Evolutionary conservation across 2,329 filamentous ascomycete genomes (phyloP).

Genomic region (Pleurostoma richardsiae): DNA sequence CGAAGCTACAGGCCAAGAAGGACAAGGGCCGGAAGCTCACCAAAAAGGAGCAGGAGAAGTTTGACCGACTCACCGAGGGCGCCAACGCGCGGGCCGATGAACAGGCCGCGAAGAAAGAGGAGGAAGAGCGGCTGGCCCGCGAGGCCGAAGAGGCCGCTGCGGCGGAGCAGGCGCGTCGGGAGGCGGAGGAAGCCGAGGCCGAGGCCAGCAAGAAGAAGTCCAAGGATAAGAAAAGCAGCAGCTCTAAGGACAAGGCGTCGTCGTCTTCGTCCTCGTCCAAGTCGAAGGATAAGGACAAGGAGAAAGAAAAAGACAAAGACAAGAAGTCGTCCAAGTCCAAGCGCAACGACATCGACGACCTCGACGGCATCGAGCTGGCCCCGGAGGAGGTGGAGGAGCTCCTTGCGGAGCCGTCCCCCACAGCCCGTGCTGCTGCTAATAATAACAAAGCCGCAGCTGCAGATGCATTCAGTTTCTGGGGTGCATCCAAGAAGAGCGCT

Average conservation of each 20-base stretch:
- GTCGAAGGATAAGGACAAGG: background rate
- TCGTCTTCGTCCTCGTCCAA: background rate
- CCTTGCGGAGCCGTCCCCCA: slow-evolving; percentile 1
- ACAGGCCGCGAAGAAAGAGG: slow-evolving; percentile 10
- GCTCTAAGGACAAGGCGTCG: background rate
- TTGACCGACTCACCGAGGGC: slow-evolving; percentile 6
- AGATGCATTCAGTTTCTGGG: slow-evolving; percentile 54
- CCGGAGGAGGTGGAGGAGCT: slow-evolving; percentile 18
- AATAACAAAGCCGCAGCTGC: no score
- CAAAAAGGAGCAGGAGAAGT: slow-evolving; percentile 7
- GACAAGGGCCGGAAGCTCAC: slow-evolving; percentile 6
- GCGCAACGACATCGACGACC: slow-evolving; percentile 6
- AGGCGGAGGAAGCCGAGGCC: slow-evolving; percentile 13
- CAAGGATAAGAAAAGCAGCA: slow-evolving; percentile 10
- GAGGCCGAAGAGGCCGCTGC: slow-evolving; percentile 5
- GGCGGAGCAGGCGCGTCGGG: slow-evolving; percentile 4
- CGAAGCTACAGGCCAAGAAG: slow-evolving; percentile 8
- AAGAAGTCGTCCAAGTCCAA: background rate
- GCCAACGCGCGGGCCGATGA: slow-evolving; percentile 9
- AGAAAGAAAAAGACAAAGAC: background rate
- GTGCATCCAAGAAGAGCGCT: slow-evolving; percentile 40
- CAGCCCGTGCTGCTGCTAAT: slow-evolving; percentile 17
- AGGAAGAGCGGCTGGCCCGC: slow-evolving; percentile 8
- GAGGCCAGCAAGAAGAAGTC: slow-evolving; percentile 17
- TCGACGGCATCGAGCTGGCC: slow-evolving; percentile 12